Conservation (phyloP, 495 filamentous ascomycete genomes). For the Aspergillus funiculosus region DNA sequence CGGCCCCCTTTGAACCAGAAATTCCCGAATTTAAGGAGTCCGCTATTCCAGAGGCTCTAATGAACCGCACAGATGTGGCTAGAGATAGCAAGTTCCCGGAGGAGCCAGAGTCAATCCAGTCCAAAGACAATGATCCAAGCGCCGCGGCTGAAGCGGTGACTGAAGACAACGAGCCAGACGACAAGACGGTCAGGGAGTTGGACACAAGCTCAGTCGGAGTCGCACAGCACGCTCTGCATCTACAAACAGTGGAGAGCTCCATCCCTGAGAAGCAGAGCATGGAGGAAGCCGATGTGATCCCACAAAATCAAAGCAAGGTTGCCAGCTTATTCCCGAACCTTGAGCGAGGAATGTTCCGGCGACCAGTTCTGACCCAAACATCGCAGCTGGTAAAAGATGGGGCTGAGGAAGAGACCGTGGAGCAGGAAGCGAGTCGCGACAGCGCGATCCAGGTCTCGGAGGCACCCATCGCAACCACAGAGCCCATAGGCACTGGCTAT, state of each 20-base stretch:
- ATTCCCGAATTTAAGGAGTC: constrained; percentile 35
- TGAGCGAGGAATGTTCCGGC: constrained; percentile 31
- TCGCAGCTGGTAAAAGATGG: constrained; percentile 38
- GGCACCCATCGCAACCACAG: constrained; percentile 34
- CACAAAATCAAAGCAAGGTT: constrained; percentile 25
- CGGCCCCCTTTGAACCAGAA: constrained; percentile 26
- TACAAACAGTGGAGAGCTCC: constrained; percentile 8
- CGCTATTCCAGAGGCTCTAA: constrained; percentile 26
- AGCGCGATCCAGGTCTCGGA: constrained; percentile 48
- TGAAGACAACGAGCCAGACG: constrained; percentile 23
- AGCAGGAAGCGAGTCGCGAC: constrained; percentile 41
- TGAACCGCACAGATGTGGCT: constrained; percentile 12
- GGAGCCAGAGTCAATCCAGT: too few species aligned
- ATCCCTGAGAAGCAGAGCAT: constrained; percentile 10
- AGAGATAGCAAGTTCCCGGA: constrained; percentile 7
- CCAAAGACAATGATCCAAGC: constrained; percentile 22
- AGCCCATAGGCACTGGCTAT: constrained; percentile 17
- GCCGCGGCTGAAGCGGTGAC: constrained; percentile 6
- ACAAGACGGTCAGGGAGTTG: neutral
- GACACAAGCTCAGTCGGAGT: constrained; percentile 1
- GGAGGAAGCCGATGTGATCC: neutral
- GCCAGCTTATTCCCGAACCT: constrained; percentile 37
- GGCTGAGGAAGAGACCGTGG: constrained; percentile 44
- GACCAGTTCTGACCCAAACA: constrained; percentile 21
- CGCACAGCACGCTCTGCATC: constrained; percentile 7